Evolutionary conservation across 805 yeast genomes (phyloP).

Genomic region (Tetrapisispora taiwanensis): DNA sequence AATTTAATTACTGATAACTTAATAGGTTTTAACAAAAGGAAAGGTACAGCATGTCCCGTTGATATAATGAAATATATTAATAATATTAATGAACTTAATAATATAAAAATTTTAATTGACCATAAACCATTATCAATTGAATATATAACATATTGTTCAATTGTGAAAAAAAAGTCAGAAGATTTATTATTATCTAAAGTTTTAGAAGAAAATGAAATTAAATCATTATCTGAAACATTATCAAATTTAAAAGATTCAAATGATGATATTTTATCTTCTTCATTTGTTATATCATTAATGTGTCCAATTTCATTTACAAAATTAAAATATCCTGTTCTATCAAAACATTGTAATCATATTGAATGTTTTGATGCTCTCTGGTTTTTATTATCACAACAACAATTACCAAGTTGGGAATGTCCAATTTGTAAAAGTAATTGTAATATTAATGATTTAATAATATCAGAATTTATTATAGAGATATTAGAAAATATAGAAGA

Average conservation of each 20-base stretch:
- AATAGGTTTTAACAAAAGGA: slow-evolving; percentile 63
- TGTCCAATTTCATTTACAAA: slow-evolving; percentile 2
- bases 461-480: slow-evolving; percentile 2
- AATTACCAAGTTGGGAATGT: slow-evolving; percentile 4
- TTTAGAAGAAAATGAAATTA: background rate
- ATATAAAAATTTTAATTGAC: slow-evolving; percentile 36
- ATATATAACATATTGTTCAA: slow-evolving; percentile 42
- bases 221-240: background rate
- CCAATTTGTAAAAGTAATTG: slow-evolving; percentile 2
- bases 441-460: background rate
- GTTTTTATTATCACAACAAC: slow-evolving; percentile 1
- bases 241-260: background rate
- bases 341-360: slow-evolving; percentile 2
- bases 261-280: background rate
- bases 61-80: slow-evolving; percentile 46
- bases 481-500: slow-evolving; percentile 1
- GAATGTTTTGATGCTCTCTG: slow-evolving; percentile 3
- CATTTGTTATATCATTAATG: background rate
- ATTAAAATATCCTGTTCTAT: slow-evolving; percentile 1
- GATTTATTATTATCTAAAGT: slow-evolving; percentile 26
- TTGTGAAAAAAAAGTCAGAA: slow-evolving; percentile 40
- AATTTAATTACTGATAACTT: slow-evolving; percentile 39
- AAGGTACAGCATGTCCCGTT: slow-evolving; percentile 74
- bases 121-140: slow-evolving; percentile 46
- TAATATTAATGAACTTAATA: background rate